Evolutionary conservation across 805 yeast genomes (phyloP).

Genomic region (Cyberlindnera xishuangbannaensis): DNA sequence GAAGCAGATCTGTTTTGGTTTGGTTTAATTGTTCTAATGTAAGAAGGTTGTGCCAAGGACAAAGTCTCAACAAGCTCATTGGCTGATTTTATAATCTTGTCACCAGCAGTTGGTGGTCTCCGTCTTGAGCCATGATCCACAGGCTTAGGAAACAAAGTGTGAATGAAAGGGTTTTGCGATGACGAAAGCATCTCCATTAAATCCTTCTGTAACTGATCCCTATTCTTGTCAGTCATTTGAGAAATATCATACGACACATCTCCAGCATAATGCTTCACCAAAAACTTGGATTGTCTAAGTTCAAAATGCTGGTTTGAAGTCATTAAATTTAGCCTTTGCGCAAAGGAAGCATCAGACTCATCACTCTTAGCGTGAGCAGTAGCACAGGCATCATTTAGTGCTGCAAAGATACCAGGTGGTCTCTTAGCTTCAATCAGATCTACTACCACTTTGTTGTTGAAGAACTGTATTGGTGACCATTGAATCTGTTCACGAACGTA

Average conservation of each 20-base stretch:
- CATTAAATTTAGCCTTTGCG: constrained; percentile 84
- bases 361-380: constrained; percentile 97
- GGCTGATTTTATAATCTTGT: constrained; percentile 88
- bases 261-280: constrained; percentile 96
- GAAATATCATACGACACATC: constrained; percentile 90
- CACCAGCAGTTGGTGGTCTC: constrained; percentile 95
- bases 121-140: constrained; percentile 65
- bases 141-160: constrained; percentile 53
- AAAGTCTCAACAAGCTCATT: constrained; percentile 84
- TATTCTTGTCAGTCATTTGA: constrained; percentile 94
- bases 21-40: constrained; percentile 96
- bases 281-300: constrained; percentile 77
- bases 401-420: constrained; percentile 96
- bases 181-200: constrained; percentile 72
- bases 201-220: constrained; percentile 89
- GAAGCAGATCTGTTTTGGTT: constrained; percentile 87
- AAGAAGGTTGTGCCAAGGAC: constrained; percentile 89
- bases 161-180: constrained; percentile 60
- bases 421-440: constrained; percentile 90
- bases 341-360: constrained; percentile 96
- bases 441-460: constrained; percentile 94
- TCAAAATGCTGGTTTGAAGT: constrained; percentile 83
- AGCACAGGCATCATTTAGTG: constrained; percentile 93
- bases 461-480: constrained; percentile 97
- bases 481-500: constrained; percentile 90